Evolutionary conservation across 1,284 basidiomycete species (phyloP).

Genomic region (Irpex rosettiformis): DNA sequence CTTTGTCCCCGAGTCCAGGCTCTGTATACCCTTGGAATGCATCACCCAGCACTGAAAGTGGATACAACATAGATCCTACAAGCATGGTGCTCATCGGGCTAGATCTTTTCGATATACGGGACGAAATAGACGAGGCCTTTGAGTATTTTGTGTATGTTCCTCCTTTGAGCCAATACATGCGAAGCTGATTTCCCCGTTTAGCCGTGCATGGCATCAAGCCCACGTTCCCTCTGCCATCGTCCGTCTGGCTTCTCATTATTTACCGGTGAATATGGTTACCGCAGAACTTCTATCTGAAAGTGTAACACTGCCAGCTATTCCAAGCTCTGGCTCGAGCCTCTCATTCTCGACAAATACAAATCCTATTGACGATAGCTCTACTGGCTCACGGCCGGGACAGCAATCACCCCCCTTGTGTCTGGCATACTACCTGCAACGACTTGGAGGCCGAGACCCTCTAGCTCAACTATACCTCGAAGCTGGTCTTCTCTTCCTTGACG

Average conservation of each 20-base stretch:
- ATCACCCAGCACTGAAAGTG: slow-evolving; percentile 49
- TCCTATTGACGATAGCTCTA: slow-evolving; percentile 4
- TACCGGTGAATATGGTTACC: slow-evolving; percentile 43
- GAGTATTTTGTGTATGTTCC: slow-evolving; percentile 70
- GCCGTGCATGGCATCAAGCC: slow-evolving; percentile 76
- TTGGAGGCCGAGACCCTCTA: slow-evolving; percentile 60
- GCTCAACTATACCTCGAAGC: slow-evolving; percentile 74
- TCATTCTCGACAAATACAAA: slow-evolving; percentile 15
- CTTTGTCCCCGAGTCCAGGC: slow-evolving; percentile 41
- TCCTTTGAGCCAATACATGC: slow-evolving; percentile 6
- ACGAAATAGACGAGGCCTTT: slow-evolving; percentile 70
- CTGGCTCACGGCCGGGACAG: slow-evolving; percentile 22
- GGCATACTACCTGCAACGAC: slow-evolving; percentile 57
- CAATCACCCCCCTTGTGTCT: slow-evolving; percentile 35
- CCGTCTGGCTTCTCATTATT: slow-evolving; percentile 66
- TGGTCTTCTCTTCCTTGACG: slow-evolving; percentile 72
- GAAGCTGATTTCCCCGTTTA: slow-evolving; percentile 33
- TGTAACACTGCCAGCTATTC: slow-evolving; percentile 12
- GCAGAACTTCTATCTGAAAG: slow-evolving; percentile 15
- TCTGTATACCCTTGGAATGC: slow-evolving; percentile 48
- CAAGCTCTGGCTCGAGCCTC: slow-evolving; percentile 15
- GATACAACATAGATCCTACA: slow-evolving; percentile 80
- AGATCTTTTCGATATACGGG: slow-evolving; percentile 68
- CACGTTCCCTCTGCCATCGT: slow-evolving; percentile 71
- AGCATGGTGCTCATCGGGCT: slow-evolving; percentile 67